Evolutionary conservation across 2,329 filamentous ascomycete genomes (phyloP).

Genomic region (Trichoderma sp.): DNA sequence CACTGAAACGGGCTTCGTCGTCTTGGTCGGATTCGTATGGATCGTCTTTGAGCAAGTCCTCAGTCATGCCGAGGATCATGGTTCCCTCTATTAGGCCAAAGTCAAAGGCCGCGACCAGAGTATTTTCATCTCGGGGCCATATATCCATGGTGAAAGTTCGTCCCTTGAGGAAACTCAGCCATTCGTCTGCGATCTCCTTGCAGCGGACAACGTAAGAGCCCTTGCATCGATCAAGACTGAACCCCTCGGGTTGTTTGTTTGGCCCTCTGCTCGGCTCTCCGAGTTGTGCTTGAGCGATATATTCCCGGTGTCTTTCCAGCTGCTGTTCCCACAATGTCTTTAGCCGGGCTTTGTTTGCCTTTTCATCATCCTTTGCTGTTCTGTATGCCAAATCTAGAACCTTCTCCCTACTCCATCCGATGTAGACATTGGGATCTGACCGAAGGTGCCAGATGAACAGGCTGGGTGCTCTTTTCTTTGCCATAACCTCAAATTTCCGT

Average conservation of each 20-base stretch:
- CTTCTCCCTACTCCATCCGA: not conserved
- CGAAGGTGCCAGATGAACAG: not conserved
- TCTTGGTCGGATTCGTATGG: not conserved
- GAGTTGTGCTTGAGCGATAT: not conserved
- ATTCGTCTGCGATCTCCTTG: not conserved
- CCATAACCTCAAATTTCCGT: not conserved
- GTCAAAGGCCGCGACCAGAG: not conserved
- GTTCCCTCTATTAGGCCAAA: not conserved
- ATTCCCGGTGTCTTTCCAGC: not conserved
- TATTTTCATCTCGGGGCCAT: not conserved
- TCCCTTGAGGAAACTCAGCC: not conserved
- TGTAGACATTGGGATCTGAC: not conserved
- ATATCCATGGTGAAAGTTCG: not conserved
- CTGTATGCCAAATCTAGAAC: not conserved
- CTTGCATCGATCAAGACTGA: not conserved
- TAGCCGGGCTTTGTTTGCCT: not conserved
- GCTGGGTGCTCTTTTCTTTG: not conserved
- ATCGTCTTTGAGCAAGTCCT: not conserved
- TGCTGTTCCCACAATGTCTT: not conserved
- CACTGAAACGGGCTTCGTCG: not conserved
- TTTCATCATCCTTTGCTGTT: not conserved
- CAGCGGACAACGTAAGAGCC: constrained; percentile 3
- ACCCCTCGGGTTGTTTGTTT: not conserved
- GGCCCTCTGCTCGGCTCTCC: not conserved
- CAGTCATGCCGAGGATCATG: not conserved